Conservation (phyloP, 306 rosid species). For the Neltuma alba region DNA sequence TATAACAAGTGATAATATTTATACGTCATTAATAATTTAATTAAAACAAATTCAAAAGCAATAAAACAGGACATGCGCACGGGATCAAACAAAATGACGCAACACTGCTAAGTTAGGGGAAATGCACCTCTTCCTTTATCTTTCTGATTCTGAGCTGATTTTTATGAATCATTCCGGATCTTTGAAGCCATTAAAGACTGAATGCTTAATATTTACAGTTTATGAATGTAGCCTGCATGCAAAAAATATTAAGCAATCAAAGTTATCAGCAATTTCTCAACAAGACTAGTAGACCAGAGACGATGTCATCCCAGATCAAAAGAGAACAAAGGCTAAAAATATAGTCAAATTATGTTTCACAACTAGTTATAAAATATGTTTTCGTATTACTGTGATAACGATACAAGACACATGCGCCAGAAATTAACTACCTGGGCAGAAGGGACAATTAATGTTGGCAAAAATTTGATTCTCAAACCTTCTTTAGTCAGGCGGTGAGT, state of each 20-base stretch:
- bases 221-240: neutral
- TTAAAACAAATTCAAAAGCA: neutral
- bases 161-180: conserved; percentile 21
- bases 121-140: neutral
- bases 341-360: conserved; percentile 6
- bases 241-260: conserved; percentile 9
- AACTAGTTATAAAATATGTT: neutral
- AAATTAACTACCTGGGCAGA: conserved; percentile 29
- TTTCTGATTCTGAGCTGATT: neutral
- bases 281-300: conserved; percentile 17
- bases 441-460: conserved; percentile 11
- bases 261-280: neutral
- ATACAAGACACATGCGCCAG: neutral
- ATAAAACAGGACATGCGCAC: neutral
- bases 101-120: neutral
- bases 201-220: neutral
- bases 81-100: conserved; percentile 1
- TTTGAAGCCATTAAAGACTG: neutral
- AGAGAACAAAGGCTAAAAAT: neutral
- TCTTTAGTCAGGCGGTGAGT: neutral
- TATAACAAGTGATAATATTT: too few relatives aligned
- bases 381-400: too few relatives aligned
- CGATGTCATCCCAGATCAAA: conserved; percentile 5
- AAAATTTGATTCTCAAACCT: conserved; percentile 2
- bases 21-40: too few relatives aligned